These are phyloP conservation scores for Phytophthora colocasiae DNA, from an alignment of 352 stramenopile genomes.

Conservation along the genomic window DNA sequence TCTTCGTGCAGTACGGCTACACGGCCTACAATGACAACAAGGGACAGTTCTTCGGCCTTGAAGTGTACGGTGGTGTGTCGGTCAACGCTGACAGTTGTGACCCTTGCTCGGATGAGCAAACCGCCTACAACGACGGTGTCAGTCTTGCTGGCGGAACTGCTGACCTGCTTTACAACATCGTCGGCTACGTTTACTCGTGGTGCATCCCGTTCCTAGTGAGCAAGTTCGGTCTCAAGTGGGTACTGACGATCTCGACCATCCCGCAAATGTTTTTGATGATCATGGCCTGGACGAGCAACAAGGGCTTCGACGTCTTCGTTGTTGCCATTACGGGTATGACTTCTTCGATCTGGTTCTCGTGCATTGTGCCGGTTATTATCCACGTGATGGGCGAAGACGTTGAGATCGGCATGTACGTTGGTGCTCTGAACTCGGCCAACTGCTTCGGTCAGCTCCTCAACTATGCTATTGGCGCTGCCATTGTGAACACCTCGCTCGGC, in stretches of 20 bases:
- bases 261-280: slow-evolving; percentile 45
- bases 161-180: slow-evolving; percentile 42
- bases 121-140: slow-evolving; percentile 48
- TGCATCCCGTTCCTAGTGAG: slow-evolving; percentile 46
- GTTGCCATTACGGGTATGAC: slow-evolving; percentile 49
- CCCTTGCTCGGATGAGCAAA: slow-evolving; percentile 33
- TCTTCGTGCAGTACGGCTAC: slow-evolving; percentile 42
- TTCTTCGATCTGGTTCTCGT: slow-evolving; percentile 36
- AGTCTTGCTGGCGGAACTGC: slow-evolving; percentile 43
- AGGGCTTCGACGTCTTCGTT: slow-evolving; percentile 40
- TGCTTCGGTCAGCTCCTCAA: slow-evolving; percentile 44
- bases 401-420: slow-evolving; percentile 44
- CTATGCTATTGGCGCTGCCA: slow-evolving; percentile 33
- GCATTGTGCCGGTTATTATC: slow-evolving; percentile 41
- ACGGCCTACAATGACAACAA: slow-evolving; percentile 42
- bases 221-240: slow-evolving; percentile 46
- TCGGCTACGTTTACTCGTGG: slow-evolving; percentile 49
- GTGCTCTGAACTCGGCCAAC: slow-evolving; percentile 43
- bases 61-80: slow-evolving; percentile 39
- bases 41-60: slow-evolving; percentile 46
- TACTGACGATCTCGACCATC: slow-evolving; percentile 39
- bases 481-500: slow-evolving; percentile 38
- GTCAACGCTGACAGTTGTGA: slow-evolving; percentile 43
- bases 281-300: slow-evolving; percentile 40
- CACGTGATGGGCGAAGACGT: slow-evolving; percentile 41